A percentile compares a stretch with the other conserved stretches of the same genome.
Conservation (phyloP, 176 grass and related monocot genomes). For the Lolium rigidum region DNA sequence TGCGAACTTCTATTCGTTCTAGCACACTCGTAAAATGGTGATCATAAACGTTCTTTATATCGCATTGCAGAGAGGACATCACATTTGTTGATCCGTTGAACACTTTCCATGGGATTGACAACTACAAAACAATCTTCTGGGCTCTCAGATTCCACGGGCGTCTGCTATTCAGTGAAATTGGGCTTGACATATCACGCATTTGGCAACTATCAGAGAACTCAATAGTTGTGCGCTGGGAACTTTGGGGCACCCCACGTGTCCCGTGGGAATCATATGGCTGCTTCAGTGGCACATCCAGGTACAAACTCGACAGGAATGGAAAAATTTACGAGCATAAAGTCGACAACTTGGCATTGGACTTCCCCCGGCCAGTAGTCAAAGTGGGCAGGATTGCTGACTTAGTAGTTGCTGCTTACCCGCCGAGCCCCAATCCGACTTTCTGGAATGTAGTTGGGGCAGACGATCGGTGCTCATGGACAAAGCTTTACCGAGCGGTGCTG, state of each 20-base stretch:
- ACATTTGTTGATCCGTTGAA: conserved; percentile 85
- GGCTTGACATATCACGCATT: conserved; percentile 76
- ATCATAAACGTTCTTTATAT: conserved; percentile 31
- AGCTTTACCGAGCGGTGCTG: conserved; percentile 82
- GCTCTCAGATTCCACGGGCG: conserved; percentile 84
- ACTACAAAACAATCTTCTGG: conserved; percentile 97
- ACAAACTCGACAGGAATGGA: conserved; percentile 83
- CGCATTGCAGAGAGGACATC: conserved; percentile 82
- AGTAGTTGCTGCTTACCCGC: conserved; percentile 66
- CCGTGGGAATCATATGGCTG: conserved; percentile 92
- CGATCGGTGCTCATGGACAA: conserved; percentile 72
- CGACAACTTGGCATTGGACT: conserved; percentile 93
- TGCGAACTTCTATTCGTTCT: conserved; percentile 7
- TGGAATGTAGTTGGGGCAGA: conserved; percentile 50
- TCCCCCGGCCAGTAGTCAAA: conserved; percentile 61
- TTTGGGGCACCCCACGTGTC: conserved; percentile 78
- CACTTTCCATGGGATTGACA: conserved; percentile 84
- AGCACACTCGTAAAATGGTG: conserved; percentile 9
- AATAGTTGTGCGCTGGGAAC: conserved; percentile 92
- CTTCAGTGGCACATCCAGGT: conserved; percentile 89
- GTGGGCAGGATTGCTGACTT: conserved; percentile 71
- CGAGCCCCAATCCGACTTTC: conserved; percentile 73
- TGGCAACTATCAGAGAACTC: conserved; percentile 88
- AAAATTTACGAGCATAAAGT: conserved; percentile 99
- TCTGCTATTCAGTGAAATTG: conserved; percentile 78